Percentiles rank a stretch among this genome's conserved stretches.
These are phyloP conservation scores for Tylopilus intermedius DNA, from an alignment of 768 basidiomycete genomes.

Conservation along the genomic window DNA sequence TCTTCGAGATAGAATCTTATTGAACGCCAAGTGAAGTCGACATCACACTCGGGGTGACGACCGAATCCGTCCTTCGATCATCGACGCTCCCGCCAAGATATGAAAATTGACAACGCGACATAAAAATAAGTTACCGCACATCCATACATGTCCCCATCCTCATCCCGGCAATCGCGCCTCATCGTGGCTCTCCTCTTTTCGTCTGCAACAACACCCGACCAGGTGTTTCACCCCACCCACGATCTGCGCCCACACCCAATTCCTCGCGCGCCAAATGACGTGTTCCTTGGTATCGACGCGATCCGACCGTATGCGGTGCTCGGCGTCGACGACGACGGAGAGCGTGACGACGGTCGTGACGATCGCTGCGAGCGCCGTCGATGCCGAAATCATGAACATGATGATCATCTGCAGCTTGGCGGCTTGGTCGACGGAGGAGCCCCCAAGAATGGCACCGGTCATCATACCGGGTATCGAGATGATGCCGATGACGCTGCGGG, in stretches of 20 bases:
- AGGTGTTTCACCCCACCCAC: constrained; percentile 7
- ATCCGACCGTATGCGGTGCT: constrained; percentile 61
- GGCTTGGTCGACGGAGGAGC: constrained; percentile 78
- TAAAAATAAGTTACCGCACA: constrained; percentile 1
- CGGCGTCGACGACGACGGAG: constrained; percentile 57
- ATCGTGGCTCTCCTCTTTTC: not conserved
- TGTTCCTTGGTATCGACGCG: constrained; percentile 44
- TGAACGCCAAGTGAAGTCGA: no score
- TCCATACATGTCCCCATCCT: not conserved
- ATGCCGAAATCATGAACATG: constrained; percentile 88
- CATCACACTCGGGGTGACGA: no score
- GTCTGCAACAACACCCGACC: constrained; percentile 10
- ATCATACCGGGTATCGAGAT: constrained; percentile 88
- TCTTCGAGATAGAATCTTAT: no score
- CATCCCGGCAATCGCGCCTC: constrained; percentile 18
- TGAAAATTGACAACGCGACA: not conserved
- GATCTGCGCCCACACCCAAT: constrained; percentile 25
- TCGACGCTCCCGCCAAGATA: no score
- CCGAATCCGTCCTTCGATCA: no score
- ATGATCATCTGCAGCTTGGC: constrained; percentile 88
- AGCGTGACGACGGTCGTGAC: constrained; percentile 58
- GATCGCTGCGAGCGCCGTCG: constrained; percentile 67
- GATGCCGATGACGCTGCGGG: constrained; percentile 60
- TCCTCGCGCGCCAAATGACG: constrained; percentile 31
- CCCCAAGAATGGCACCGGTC: constrained; percentile 87